Percentiles rank a stretch among this genome's conserved stretches.
Evolutionary conservation across 106 monocot species (phyloP).

Genomic region (Allium cepa): DNA sequence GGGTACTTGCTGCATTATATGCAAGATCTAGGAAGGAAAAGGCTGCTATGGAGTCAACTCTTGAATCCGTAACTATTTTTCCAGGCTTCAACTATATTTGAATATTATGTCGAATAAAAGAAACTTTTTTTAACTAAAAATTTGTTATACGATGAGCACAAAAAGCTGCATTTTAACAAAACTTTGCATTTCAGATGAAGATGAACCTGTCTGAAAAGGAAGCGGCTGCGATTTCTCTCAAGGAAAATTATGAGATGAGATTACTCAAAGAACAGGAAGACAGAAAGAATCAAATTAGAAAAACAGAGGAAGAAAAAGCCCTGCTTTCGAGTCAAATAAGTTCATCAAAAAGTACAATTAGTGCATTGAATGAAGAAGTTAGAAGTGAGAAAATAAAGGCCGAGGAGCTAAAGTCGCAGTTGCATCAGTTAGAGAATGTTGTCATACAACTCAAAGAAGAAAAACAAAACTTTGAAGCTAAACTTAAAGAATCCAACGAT

Average conservation of each 20-base stretch:
- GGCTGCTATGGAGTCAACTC: slow-evolving; percentile 42
- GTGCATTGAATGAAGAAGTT: slow-evolving; percentile 49
- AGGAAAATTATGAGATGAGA: slow-evolving; percentile 44
- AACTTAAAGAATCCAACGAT: slow-evolving; percentile 40
- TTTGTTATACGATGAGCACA: no score
- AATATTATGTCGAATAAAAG: no score
- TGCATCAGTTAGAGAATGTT: slow-evolving; percentile 30
- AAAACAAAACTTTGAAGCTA: slow-evolving; percentile 47
- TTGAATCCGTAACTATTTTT: slow-evolving; percentile 53
- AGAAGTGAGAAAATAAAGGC: slow-evolving; percentile 29
- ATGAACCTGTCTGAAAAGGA: slow-evolving; percentile 34
- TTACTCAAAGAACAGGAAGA: slow-evolving; percentile 43
- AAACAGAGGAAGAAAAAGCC: slow-evolving; percentile 42
- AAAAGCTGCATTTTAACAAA: no score
- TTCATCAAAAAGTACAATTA: slow-evolving; percentile 45
- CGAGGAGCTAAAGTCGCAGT: slow-evolving; percentile 41
- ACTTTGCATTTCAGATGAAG: slow-evolving; percentile 39
- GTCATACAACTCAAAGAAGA: slow-evolving; percentile 33
- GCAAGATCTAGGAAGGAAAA: slow-evolving; percentile 61
- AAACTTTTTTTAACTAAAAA: no score
- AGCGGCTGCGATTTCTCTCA: slow-evolving; percentile 24
- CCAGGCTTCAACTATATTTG: no score
- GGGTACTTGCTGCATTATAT: slow-evolving; percentile 80
- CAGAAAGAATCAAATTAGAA: slow-evolving; percentile 32
- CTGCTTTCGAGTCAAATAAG: slow-evolving; percentile 42